Evolutionary conservation across 176 grass and related monocot species (phyloP), one percentile per base, ranked within the genome.

Genomic region (Elaeis guineensis): DNA sequence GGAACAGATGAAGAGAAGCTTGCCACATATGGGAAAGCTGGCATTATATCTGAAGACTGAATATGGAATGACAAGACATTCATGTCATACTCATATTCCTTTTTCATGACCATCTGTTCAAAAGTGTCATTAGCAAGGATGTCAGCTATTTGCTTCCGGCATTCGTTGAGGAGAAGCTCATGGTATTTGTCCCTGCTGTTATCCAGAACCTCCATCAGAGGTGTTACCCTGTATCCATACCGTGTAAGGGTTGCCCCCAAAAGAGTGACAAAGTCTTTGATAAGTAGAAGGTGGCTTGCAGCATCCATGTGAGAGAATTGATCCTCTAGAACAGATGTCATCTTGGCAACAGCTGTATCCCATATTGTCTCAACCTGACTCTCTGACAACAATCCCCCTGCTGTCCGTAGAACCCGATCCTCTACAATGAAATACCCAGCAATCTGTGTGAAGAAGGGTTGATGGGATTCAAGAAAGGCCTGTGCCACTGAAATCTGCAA

Each of bases 381-480:
- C 56, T 89, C 89, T 23, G 72, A 82, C 44, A 95, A 64, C 67
- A 95, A 66, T 6, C 85, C 89, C 64, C 83, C 81, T 75, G 81
- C 81, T 51, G 85, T 79, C 56, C 75, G 74, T 71, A 95, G 74
- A 21, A 89, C 78, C 56, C 76, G 74, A 55, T 75, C 72, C 64
- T 95, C 89, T 56, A 95, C 49, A 50, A 95, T 85, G 71, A 95
- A 95, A 82, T 82, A 95, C 1, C 89, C 89, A 72, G 81, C 85
- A 60, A 95, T 57, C 67, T 95, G 89, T 54, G 71, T 55, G 61
- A 95, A 71, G 75, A 89, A 89, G 16, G 76, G 78, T 61, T 82
- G 85, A 26, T 89, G 78, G 3, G 69, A 89, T 32, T 95, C 89
- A 51, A 95, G 69, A 66, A 95, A 95, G 54, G 85, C 72, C 51